These are phyloP conservation scores for Teunomyces stri DNA, from an alignment of 805 yeast genomes.

Conservation along the genomic window DNA sequence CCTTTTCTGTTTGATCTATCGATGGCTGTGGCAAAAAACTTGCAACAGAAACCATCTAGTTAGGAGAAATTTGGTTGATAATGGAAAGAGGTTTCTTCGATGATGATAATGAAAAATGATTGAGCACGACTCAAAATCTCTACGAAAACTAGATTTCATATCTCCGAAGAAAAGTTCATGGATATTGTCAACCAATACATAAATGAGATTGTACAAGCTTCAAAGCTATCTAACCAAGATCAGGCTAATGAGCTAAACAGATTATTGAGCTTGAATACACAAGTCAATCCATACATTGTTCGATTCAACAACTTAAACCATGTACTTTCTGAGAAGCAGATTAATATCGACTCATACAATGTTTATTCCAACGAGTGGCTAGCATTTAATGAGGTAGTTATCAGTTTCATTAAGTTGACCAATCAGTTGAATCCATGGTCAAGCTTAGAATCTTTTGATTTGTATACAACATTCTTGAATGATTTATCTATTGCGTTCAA, in stretches of 20 bases:
- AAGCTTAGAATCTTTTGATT: conserved; percentile 50
- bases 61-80: not conserved
- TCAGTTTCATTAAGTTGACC: conserved; percentile 47
- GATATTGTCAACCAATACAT: conserved; percentile 16
- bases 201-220: conserved; percentile 31
- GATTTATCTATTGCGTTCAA: conserved; percentile 49
- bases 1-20: not conserved
- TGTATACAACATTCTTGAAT: conserved; percentile 46
- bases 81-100: not conserved
- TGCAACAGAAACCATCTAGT: conserved; percentile 1
- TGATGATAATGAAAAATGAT: not conserved
- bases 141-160: no score
- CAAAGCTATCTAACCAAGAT: conserved; percentile 17
- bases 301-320: conserved; percentile 15
- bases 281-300: conserved; percentile 24
- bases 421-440: conserved; percentile 56
- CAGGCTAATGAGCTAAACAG: conserved; percentile 18
- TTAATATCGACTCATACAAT: conserved; percentile 21
- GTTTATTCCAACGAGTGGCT: conserved; percentile 38
- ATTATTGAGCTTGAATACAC: conserved; percentile 25
- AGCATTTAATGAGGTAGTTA: conserved; percentile 45
- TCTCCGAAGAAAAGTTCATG: not conserved
- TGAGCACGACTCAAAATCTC: not conserved
- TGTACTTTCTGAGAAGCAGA: conserved; percentile 2
- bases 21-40: not conserved